Base-by-base conservation (phyloP, 2,329 filamentous ascomycete genomes). In the Didymella arachidicola region DNA sequence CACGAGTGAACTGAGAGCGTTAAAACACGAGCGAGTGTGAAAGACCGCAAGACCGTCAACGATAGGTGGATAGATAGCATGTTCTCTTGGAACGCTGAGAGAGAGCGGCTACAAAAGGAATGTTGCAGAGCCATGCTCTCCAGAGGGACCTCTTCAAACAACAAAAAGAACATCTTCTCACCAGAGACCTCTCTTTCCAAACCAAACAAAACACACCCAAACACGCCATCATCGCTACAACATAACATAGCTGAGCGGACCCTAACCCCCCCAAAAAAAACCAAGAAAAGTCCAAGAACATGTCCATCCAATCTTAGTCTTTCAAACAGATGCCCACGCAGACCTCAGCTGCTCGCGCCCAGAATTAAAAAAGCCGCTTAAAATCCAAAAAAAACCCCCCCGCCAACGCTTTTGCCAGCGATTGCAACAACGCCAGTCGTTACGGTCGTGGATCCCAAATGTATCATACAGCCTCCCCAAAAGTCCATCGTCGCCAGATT, bases 401-500 rank as follows among this genome's bases (percentile, higher is more conserved):
- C 34, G 16, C 29, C 36, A 48, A 48, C 45, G 38, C 30, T 43
- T 53, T 56, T 50, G 39, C 43, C 30, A 44, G 32, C n/a, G 48
- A 57, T 60, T 42, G 39, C 43, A 53, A 56, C 61, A 72, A 69
- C 64, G 63, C 65, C 68, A 56, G 30, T 68, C 70, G 52, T 72
- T 62, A 67, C 65, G 68, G 68, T 71, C 68, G 59, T 72, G 25
- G 68, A 63, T 57, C 47, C 57, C 52, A 45, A 47, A 47, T 49
- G 36, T 72, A 72, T 75, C 62, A 68, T 73, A 75, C 72, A 75
- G 50, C 63, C 60, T 49, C 48, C 51, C 60, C 46, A 34, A 56
- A 44, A 38, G 47, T 12, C 39, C 39, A 44, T 5, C 29, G 16
- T 58, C 46, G 49, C 39, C 47, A 41, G n/a, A 36, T 50, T 64